Conservation (phyloP, 2,329 filamentous ascomycete genomes). For the Sporothrix humicola region DNA sequence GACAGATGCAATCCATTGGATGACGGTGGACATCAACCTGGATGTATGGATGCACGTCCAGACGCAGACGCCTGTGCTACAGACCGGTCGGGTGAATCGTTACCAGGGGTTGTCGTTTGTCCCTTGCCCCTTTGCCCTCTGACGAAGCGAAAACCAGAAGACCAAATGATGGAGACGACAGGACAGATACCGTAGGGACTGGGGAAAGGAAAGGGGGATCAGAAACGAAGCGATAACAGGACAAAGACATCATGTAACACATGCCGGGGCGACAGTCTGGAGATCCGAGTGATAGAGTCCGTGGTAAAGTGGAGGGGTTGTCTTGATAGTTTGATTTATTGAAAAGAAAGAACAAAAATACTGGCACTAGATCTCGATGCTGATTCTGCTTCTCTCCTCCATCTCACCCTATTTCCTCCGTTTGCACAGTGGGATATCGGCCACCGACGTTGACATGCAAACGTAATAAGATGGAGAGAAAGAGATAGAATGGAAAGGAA, state of each 20-base stretch:
- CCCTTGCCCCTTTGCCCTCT: background rate
- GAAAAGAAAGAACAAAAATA: no score
- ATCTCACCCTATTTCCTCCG: background rate
- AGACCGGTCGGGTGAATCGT: slow-evolving; percentile 23
- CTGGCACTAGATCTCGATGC: no score
- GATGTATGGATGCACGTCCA: no score
- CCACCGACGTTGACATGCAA: background rate
- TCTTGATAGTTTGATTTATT: no score
- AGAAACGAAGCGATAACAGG: background rate
- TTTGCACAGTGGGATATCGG: background rate
- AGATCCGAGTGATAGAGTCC: slow-evolving; percentile 14
- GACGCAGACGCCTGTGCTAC: slow-evolving; percentile 1
- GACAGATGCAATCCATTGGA: slow-evolving; percentile 23
- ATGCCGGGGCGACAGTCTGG: background rate
- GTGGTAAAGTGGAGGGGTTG: background rate
- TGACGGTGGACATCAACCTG: background rate
- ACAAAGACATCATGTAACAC: slow-evolving; percentile 13
- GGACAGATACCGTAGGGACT: background rate
- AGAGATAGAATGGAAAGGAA: background rate
- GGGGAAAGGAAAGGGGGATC: background rate
- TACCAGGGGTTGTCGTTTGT: background rate
- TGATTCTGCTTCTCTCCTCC: no score
- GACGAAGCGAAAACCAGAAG: background rate
- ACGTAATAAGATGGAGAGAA: background rate
- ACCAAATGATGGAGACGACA: background rate